Percentiles rank a stretch among this genome's conserved stretches.
phyloP scores from a whole-genome alignment of 2,329 filamentous ascomycete species.

The Pseudocercospora pini-densiflorae region DNA sequence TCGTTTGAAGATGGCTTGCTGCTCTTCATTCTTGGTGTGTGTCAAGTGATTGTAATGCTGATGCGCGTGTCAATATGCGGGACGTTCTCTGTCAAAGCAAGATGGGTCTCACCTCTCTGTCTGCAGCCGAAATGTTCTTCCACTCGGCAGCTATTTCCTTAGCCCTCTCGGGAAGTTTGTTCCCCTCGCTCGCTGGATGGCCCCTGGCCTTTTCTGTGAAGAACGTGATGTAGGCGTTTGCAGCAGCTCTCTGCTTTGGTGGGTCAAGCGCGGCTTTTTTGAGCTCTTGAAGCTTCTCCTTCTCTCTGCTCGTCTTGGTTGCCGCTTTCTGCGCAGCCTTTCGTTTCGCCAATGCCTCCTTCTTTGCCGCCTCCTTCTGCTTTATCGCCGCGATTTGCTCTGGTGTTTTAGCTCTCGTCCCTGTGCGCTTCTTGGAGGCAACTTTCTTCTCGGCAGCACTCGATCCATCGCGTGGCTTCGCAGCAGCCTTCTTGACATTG shows the following conservation, averaged over 20 bases:
- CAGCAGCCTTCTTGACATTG: slow-evolving; percentile 33
- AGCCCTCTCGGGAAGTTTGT: slow-evolving; percentile 38
- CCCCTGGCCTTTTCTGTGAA: slow-evolving; percentile 32
- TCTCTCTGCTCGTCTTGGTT: slow-evolving; percentile 28
- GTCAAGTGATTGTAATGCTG: slow-evolving; percentile 61
- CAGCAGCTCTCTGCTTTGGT: slow-evolving; percentile 29
- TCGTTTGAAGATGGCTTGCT: slow-evolving; percentile 50
- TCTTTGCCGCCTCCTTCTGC: slow-evolving; percentile 27
- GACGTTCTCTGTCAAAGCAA: background rate
- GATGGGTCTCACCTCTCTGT: slow-evolving; percentile 50
- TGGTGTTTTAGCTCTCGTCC: slow-evolving; percentile 27
- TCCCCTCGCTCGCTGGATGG: slow-evolving; percentile 23
- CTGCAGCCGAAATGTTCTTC: slow-evolving; percentile 48
- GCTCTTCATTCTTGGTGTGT: slow-evolving; percentile 51
- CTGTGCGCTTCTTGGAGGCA: slow-evolving; percentile 27
- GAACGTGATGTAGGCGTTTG: slow-evolving; percentile 37
- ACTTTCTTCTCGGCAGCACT: slow-evolving; percentile 31
- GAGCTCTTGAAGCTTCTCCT: slow-evolving; percentile 39
- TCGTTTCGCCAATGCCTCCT: slow-evolving; percentile 16
- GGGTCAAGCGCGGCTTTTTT: slow-evolving; percentile 45
- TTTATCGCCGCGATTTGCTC: slow-evolving; percentile 32
- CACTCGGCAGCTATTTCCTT: slow-evolving; percentile 51
- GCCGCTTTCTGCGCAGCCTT: slow-evolving; percentile 19
- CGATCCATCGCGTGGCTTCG: slow-evolving; percentile 24
- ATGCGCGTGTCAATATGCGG: slow-evolving; percentile 14